Evolutionary conservation across 1,284 basidiomycete species (phyloP).

Genomic region (Singerocomus inundabilis): DNA sequence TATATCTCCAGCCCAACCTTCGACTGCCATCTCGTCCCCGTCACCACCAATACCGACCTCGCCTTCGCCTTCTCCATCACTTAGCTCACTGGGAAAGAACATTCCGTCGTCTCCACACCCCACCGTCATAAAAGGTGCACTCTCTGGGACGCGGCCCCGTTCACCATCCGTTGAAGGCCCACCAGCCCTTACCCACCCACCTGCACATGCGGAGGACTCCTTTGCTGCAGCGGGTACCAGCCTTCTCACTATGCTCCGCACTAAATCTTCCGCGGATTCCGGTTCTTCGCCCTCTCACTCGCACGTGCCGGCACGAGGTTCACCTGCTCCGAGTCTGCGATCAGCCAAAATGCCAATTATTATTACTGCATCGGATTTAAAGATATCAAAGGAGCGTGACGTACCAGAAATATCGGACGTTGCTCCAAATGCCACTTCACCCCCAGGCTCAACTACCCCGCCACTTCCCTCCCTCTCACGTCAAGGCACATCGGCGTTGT

Average conservation of each 20-base stretch:
- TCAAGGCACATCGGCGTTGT: constrained; percentile 32
- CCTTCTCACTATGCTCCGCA: constrained; percentile 51
- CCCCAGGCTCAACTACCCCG: constrained; percentile 9
- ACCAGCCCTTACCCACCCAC: constrained; percentile 13
- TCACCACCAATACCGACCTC: constrained; percentile 35
- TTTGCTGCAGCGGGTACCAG: constrained; percentile 55
- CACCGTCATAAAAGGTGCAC: constrained; percentile 51
- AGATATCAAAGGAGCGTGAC: constrained; percentile 51
- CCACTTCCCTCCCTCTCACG: constrained; percentile 15
- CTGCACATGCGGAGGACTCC: constrained; percentile 41
- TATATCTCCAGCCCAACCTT: constrained; percentile 31
- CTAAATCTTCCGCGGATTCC: constrained; percentile 36
- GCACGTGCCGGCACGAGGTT: constrained; percentile 18
- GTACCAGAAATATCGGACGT: constrained; percentile 9
- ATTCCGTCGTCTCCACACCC: constrained; percentile 22
- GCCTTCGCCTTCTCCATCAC: constrained; percentile 45
- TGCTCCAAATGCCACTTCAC: constrained; percentile 20
- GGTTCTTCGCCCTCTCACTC: constrained; percentile 23
- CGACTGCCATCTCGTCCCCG: constrained; percentile 13
- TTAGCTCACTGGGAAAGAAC: constrained; percentile 39
- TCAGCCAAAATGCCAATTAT: constrained; percentile 25
- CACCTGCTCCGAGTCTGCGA: constrained; percentile 33
- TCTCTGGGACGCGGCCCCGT: constrained; percentile 53
- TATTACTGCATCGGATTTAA: constrained; percentile 43
- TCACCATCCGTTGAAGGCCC: constrained; percentile 52